Conservation (phyloP, 176 grass and related monocot species). For the Rhynchospora pubera region DNA sequence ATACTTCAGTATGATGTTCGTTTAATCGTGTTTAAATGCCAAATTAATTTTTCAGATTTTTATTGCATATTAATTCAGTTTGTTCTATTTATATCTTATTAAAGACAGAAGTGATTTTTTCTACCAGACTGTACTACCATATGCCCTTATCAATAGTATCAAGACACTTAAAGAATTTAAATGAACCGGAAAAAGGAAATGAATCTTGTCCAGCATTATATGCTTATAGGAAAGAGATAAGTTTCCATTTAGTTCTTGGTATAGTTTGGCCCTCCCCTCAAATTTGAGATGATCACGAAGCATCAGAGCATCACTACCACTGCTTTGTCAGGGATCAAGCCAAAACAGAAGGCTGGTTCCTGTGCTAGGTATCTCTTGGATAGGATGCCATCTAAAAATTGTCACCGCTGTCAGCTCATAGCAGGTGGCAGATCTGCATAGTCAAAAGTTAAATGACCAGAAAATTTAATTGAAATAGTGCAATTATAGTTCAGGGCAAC, state of each 20-base stretch:
- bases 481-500: not conserved
- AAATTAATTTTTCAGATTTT: not conserved
- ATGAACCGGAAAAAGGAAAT: no score
- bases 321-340: not conserved
- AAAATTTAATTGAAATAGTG: not conserved
- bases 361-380: not conserved
- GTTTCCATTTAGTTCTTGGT: not conserved
- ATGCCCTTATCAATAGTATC: no score
- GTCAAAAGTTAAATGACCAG: not conserved
- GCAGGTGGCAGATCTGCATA: not conserved
- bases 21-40: not conserved
- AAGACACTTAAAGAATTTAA: no score
- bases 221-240: no score
- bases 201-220: no score
- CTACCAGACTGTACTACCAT: no score
- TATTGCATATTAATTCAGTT: no score
- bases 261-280: not conserved
- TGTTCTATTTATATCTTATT: no score
- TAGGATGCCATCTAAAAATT: not conserved
- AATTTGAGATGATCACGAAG: not conserved
- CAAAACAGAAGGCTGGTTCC: not conserved
- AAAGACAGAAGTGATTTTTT: no score
- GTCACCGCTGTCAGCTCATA: not conserved
- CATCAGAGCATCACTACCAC: not conserved
- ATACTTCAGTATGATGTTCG: not conserved